A percentile compares a stretch with the other conserved stretches of the same genome.
Conservation (phyloP, 2,329 filamentous ascomycete genomes). For the Alternaria tenuissima region DNA sequence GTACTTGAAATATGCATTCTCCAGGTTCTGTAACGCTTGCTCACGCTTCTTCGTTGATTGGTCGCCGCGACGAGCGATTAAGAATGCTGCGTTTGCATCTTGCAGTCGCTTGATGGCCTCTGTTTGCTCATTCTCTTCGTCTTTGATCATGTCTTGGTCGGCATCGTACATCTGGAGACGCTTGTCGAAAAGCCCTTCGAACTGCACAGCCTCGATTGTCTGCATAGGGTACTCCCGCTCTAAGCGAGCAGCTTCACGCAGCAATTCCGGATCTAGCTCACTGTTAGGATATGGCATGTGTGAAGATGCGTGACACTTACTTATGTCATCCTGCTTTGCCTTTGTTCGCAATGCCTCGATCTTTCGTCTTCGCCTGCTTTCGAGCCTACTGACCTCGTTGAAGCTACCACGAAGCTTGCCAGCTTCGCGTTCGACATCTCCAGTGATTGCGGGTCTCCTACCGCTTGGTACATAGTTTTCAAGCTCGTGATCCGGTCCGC, state of each 20-base stretch:
- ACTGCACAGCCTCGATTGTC: conserved; percentile 84
- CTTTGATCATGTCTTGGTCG: conserved; percentile 74
- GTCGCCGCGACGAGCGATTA: conserved; percentile 73
- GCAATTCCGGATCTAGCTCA: conserved; percentile 71
- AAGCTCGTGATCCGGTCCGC: conserved; percentile 79
- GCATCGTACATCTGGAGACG: conserved; percentile 82
- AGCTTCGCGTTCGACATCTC: conserved; percentile 80
- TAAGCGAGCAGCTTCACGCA: conserved; percentile 82
- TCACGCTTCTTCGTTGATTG: conserved; percentile 77
- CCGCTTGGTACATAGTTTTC: conserved; percentile 91
- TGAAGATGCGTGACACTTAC: conserved; percentile 49
- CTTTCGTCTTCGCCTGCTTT: conserved; percentile 80
- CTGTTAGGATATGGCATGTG: conserved; percentile 33
- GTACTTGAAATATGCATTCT: conserved; percentile 94
- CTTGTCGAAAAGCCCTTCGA: conserved; percentile 88
- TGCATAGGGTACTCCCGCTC: conserved; percentile 88
- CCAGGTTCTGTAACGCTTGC: conserved; percentile 82
- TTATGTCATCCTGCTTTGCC: conserved; percentile 86
- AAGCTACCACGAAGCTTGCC: conserved; percentile 78
- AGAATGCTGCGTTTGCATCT: conserved; percentile 80
- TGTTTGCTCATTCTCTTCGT: conserved; percentile 80
- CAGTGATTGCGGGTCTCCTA: conserved; percentile 78
- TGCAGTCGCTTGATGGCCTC: conserved; percentile 73
- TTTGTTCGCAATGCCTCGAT: conserved; percentile 82
- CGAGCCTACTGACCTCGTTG: conserved; percentile 84